Evolutionary conservation across 169 alveolate genomes (phyloP).

Genomic region (Cryptosporidium meleagridis): DNA sequence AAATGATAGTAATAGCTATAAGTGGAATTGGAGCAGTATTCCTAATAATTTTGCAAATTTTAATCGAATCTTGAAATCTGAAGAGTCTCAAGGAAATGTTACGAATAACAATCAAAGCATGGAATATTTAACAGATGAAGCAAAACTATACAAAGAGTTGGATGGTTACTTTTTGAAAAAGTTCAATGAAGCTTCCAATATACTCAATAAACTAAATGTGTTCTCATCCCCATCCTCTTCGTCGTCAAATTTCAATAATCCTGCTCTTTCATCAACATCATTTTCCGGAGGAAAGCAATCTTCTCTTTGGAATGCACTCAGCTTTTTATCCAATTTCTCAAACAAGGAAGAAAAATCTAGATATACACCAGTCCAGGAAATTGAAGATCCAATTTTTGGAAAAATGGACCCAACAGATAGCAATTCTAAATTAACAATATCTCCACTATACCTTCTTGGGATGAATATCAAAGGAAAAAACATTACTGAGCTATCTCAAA

Average conservation of each 20-base stretch:
- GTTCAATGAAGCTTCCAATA: slow-evolving; percentile 41
- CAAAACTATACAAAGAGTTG: slow-evolving; percentile 41
- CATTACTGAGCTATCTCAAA: slow-evolving; percentile 56
- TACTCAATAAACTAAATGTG: neutral
- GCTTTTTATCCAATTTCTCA: slow-evolving; percentile 22
- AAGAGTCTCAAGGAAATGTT: neutral
- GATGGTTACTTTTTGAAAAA: slow-evolving; percentile 59
- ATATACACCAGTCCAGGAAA: neutral
- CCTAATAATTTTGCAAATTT: neutral
- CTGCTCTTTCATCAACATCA: neutral
- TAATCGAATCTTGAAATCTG: neutral
- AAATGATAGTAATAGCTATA: neutral
- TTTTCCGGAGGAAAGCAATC: slow-evolving; percentile 12
- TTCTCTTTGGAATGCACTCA: slow-evolving; percentile 39
- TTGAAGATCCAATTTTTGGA: slow-evolving; percentile 5
- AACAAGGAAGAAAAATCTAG: neutral
- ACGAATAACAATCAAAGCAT: neutral
- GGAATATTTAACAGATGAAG: slow-evolving; percentile 13
- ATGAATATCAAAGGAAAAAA: slow-evolving; percentile 20
- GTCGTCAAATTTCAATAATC: neutral
- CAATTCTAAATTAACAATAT: slow-evolving; percentile 13
- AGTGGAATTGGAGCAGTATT: neutral
- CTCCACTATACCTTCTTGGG: slow-evolving; percentile 47
- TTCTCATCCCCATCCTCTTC: neutral
- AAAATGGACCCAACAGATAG: slow-evolving; percentile 5